A percentile compares a stretch with the other conserved stretches of the same genome.
Conservation (phyloP, 495 filamentous ascomycete genomes). For the Patellaria atrata region DNA sequence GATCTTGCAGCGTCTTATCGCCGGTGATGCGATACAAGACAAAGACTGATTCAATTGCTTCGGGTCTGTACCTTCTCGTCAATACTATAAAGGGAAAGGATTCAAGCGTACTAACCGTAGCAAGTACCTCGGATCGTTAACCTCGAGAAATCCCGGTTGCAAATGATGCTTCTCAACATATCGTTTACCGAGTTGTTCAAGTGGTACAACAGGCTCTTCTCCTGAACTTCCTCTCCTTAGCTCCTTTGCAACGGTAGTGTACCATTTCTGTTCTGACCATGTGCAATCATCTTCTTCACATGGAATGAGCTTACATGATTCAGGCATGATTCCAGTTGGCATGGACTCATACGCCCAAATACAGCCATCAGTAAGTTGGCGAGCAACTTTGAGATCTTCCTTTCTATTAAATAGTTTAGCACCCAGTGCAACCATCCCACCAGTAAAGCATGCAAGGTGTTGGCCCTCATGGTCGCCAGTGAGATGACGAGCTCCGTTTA, state of each 20-base stretch:
- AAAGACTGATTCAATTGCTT: constrained; percentile 52
- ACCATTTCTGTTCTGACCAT: constrained; percentile 29
- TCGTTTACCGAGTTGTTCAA: constrained; percentile 10
- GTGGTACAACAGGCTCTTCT: constrained; percentile 6
- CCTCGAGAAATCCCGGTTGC: constrained; percentile 25
- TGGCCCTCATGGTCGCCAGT: constrained; percentile 28
- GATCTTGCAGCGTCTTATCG: constrained; percentile 36
- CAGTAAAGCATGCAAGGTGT: constrained; percentile 25
- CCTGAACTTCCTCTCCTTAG: too few relatives aligned
- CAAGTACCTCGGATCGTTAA: constrained; percentile 29
- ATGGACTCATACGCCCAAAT: constrained; percentile 24
- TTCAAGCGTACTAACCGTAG: constrained; percentile 14
- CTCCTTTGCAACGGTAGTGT: constrained; percentile 21
- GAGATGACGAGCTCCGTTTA: constrained; percentile 12
- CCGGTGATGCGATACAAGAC: constrained; percentile 44
- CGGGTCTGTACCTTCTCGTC: constrained; percentile 29
- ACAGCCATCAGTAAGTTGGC: constrained; percentile 22
- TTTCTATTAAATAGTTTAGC: constrained; percentile 15
- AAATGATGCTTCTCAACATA: constrained; percentile 25
- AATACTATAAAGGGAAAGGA: not conserved
- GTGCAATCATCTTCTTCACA: constrained; percentile 25
- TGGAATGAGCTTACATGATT: constrained; percentile 26
- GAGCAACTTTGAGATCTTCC: constrained; percentile 20
- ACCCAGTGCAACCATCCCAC: constrained; percentile 22
- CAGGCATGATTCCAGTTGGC: constrained; percentile 34